Evolutionary conservation across 202 grass and related monocot species (phyloP).

Genomic region (Miscanthus sacchariflorus): DNA sequence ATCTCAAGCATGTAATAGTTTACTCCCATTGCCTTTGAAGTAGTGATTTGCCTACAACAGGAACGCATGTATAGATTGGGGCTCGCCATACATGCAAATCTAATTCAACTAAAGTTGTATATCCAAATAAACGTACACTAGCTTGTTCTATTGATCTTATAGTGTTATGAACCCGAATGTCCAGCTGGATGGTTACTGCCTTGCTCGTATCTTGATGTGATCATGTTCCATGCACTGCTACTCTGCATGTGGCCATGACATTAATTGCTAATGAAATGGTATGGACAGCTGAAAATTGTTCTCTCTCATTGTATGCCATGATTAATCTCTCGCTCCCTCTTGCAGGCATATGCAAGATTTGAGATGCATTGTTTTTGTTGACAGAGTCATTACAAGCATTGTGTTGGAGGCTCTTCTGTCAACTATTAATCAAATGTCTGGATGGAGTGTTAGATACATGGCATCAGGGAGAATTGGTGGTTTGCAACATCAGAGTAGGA

Average conservation of each 20-base stretch:
- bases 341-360: slow-evolving; percentile 64
- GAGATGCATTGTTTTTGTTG: slow-evolving; percentile 92
- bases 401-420: slow-evolving; percentile 64
- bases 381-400: slow-evolving; percentile 76
- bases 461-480: slow-evolving; percentile 46
- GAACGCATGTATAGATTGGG: neutral
- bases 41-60: slow-evolving; percentile 30
- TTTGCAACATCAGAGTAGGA: slow-evolving; percentile 58
- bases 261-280: neutral
- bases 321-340: neutral
- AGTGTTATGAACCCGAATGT: neutral
- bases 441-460: slow-evolving; percentile 65
- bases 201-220: neutral
- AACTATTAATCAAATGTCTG: slow-evolving; percentile 57
- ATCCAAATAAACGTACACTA: neutral
- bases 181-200: neutral
- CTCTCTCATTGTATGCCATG: neutral
- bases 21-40: slow-evolving; percentile 15
- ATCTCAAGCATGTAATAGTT: slow-evolving; percentile 10
- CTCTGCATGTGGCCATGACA: neutral
- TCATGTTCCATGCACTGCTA: neutral
- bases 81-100: neutral
- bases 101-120: neutral
- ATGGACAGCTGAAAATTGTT: neutral
- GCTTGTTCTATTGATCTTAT: neutral